Percentiles rank a stretch among this genome's conserved stretches.
phyloP scores from a whole-genome alignment of 2,329 filamentous ascomycete species.

The Colletotrichum abscissum region DNA sequence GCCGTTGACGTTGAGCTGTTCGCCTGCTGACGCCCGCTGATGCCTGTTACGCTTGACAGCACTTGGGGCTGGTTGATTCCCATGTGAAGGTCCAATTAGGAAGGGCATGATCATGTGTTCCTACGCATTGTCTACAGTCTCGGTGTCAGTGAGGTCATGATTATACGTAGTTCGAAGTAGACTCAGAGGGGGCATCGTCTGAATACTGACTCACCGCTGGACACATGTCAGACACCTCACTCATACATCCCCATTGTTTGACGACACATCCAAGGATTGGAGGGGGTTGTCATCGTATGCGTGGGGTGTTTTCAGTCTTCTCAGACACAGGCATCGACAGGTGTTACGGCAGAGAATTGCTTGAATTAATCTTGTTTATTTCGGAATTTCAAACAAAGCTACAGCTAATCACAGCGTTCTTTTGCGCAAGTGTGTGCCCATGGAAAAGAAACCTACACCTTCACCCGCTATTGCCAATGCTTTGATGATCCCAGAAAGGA shows the following conservation, averaged over 20 bases:
- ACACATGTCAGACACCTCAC: not conserved
- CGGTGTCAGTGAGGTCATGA: not conserved
- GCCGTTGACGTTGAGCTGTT: not conserved
- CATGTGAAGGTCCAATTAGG: not conserved
- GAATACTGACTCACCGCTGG: not conserved
- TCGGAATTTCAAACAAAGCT: constrained; percentile 8
- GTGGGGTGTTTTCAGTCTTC: too few species aligned
- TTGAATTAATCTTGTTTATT: constrained; percentile 17
- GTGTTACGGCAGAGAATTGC: too few species aligned
- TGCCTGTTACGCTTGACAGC: not conserved
- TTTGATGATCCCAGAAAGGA: constrained; percentile 5
- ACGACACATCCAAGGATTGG: too few species aligned
- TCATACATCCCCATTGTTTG: not conserved
- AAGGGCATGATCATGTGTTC: not conserved
- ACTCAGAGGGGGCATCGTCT: too few species aligned
- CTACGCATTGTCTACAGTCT: not conserved
- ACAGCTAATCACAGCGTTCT: constrained; percentile 16
- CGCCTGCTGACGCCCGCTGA: not conserved
- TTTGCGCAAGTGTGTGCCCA: not conserved
- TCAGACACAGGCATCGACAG: not conserved
- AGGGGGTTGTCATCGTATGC: too few species aligned
- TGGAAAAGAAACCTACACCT: not conserved
- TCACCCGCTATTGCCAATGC: constrained; percentile 27
- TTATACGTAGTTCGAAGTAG: not conserved
- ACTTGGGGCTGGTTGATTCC: not conserved